These are phyloP conservation scores for Ganoderma lucidum DNA, from an alignment of 1,284 basidiomycete species.

Conservation along the genomic window DNA sequence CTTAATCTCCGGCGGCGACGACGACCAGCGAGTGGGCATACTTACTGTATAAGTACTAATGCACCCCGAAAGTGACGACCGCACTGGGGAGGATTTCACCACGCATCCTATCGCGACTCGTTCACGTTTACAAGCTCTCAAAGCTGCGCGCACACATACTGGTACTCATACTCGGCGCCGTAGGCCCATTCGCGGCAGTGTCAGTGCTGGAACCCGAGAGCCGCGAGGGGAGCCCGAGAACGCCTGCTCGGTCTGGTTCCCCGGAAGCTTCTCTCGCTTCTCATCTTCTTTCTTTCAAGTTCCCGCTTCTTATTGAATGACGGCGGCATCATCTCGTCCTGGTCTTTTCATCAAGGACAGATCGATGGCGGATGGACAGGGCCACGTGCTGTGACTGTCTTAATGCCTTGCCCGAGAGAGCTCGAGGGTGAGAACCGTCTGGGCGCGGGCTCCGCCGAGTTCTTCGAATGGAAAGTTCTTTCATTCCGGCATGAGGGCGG, in stretches of 20 bases:
- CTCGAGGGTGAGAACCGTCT: background rate
- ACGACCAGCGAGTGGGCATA: background rate
- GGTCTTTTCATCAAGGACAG: background rate
- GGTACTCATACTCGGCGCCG: background rate
- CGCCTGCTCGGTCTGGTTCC: slow-evolving; percentile 5
- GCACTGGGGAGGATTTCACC: background rate
- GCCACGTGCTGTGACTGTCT: background rate
- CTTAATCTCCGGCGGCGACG: background rate
- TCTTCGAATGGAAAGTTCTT: background rate
- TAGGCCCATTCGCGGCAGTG: background rate
- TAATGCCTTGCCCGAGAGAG: background rate
- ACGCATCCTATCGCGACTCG: background rate
- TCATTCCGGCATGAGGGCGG: background rate
- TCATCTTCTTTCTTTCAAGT: background rate
- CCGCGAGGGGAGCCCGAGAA: slow-evolving; percentile 5
- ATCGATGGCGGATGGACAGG: background rate
- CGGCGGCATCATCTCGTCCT: background rate
- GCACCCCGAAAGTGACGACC: background rate
- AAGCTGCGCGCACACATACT: background rate
- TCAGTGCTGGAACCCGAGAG: background rate
- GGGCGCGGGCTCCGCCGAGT: background rate
- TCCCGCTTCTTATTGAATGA: background rate
- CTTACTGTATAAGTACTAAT: background rate
- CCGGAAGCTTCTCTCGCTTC: background rate
- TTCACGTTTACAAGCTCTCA: background rate